Evolutionary conservation across 1,284 basidiomycete genomes (phyloP), one percentile per base, ranked within the genome.

Genomic region (Sporisorium iseilematis-ciliati): DNA sequence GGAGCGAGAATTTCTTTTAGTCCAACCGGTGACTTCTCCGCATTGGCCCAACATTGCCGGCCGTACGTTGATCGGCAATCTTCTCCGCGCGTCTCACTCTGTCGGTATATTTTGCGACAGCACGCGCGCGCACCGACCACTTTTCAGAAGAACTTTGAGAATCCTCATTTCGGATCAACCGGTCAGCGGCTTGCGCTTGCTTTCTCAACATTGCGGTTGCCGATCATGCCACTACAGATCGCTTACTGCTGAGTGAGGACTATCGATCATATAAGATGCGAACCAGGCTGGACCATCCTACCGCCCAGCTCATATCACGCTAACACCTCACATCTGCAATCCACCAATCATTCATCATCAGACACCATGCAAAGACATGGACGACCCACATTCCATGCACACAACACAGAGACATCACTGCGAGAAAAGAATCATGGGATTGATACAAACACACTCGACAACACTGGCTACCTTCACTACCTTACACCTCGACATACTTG

Each of bases 401-500:
- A 31, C 6, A 6, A 26, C 23, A 25, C 12, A 31, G 26, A 49
- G 14, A 7, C 2, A 31, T 26, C 29, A n/a, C 10, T 38, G 35
- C 35, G 14, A 49, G 12, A 14, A 14, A 46, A 46, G 7, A 46
- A 4, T 26, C 43, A n/a, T 33, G 20, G 33, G 11, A 51, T 49
- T 31, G 26, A 31, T 49, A 29, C 26, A 38, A 38, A 25, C 29
- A 50, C 29, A 50, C 18, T 35, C 3, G 23, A 48, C 12, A 33
- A 50, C 48, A 16, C 33, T 33, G 2, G 23, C 35, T 3, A 23
- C 35, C 33, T 48, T 11, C 31, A 38, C 52, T 33, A 46, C 38
- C 38, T 63, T 64, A 79, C 54, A 80, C 75, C 38, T 81, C 65
- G 18, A 35, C 57, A 45, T 71, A 79, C 49, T 70, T 68, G 60